phyloP scores from a whole-genome alignment of 108 stramenopile genomes.

The Skeletonema costatum region DNA sequence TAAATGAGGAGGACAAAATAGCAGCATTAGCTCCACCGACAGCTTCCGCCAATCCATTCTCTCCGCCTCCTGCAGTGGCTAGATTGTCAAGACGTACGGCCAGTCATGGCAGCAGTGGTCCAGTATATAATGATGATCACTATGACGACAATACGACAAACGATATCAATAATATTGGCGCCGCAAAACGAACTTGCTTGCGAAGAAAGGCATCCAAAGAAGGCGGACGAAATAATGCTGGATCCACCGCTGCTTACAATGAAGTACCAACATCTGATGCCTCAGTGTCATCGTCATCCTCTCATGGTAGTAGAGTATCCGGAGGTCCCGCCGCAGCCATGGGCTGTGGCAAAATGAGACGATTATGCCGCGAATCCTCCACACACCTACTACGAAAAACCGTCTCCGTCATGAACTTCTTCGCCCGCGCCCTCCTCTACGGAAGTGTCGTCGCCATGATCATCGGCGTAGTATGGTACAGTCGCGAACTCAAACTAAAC shows the following conservation, averaged over 20 bases:
- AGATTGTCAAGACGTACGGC: constrained; percentile 7
- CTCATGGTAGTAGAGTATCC: neutral
- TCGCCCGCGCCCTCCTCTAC: constrained; percentile 76
- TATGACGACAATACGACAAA: constrained; percentile 7
- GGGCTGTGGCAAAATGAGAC: constrained; percentile 27
- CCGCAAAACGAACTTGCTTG: neutral
- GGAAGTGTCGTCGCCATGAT: constrained; percentile 56
- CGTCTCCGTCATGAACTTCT: constrained; percentile 69
- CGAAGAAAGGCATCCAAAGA: neutral
- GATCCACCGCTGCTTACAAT: neutral
- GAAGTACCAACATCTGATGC: neutral
- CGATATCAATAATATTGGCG: neutral
- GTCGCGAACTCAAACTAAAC: constrained; percentile 79
- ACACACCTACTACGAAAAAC: constrained; percentile 42
- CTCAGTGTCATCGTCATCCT: neutral
- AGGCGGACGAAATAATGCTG: neutral
- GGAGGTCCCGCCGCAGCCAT: constrained; percentile 37
- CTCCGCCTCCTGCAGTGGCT: constrained; percentile 3
- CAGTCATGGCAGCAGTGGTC: neutral
- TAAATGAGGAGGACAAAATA: neutral
- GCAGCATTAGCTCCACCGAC: neutral
- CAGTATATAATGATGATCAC: neutral
- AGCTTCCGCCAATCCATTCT: neutral
- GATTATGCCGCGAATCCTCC: constrained; percentile 28
- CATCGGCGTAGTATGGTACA: constrained; percentile 76